phyloP scores from a whole-genome alignment of 176 grass and related monocot genomes.

The Eragrostis curvula region DNA sequence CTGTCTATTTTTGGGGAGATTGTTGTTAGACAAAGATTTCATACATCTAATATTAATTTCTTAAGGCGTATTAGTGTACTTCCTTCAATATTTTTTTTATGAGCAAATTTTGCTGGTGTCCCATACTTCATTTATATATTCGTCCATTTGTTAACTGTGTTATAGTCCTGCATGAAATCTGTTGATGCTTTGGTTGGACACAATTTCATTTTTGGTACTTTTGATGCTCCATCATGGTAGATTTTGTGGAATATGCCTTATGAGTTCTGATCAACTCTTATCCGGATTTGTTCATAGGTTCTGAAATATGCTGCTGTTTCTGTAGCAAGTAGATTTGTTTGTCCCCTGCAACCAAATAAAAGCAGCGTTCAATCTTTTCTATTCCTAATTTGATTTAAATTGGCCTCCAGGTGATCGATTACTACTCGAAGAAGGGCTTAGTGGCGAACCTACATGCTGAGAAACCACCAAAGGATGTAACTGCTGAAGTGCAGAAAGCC shows the following conservation, averaged over 20 bases:
- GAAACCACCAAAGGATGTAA: slow-evolving; percentile 83
- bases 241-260: not conserved
- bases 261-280: not conserved
- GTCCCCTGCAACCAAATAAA: slow-evolving; percentile 9
- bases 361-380: not conserved
- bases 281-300: not conserved
- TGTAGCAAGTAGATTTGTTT: not conserved
- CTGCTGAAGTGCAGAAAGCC: slow-evolving; percentile 68
- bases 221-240: not conserved
- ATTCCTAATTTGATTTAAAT: slow-evolving; percentile 30
- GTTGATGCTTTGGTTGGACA: not conserved
- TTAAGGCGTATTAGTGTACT: not conserved
- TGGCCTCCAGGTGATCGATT: slow-evolving; percentile 77
- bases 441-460: slow-evolving; percentile 79
- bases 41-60: not conserved
- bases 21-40: not conserved
- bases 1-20: not conserved
- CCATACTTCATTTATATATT: not conserved
- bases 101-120: not conserved
- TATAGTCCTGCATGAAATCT: not conserved
- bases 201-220: not conserved
- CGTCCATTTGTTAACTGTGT: not conserved
- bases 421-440: slow-evolving; percentile 81
- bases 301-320: not conserved
- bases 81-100: not conserved